Evolutionary conservation across 345 rosid genomes (phyloP), one percentile per base, ranked within the genome.

Genomic region (Heritiera littoralis): DNA sequence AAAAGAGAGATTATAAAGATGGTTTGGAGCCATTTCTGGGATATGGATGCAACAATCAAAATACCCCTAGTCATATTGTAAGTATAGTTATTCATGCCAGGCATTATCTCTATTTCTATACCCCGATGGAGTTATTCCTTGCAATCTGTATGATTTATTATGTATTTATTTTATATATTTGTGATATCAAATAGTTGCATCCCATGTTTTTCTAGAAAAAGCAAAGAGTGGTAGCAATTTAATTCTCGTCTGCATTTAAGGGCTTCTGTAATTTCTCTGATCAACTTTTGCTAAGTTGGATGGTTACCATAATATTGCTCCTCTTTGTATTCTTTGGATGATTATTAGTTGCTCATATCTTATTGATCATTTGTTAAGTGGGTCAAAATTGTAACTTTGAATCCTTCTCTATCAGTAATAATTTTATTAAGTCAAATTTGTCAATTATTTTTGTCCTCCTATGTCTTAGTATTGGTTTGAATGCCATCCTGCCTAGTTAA

Each of bases 31-130:
- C 85, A 81, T 84, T 86, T 93, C 80, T 86, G 94, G 91, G 76
- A 83, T 76, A 85, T 95, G 83, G 95, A 92, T 80, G 90, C 91
- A 48, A 79, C 93, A 80, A 86, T 93, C 81, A 93, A 90, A 88
- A 81, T 90, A 49, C 95, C 97, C 1, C 68, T 91, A 20, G 81
- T 93, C 76, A 85, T 91, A 82, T 90, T 92, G 98, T 93, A 88
- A 93, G 98, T 93, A 72, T 49, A 28, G 4, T n/a, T 1, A 30
- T 55, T 65, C 76, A 51, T 78, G 40, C 41, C 17, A 70, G 9
- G 41, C n/a, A 32, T 52, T 32, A 9, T 43, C 23, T 35, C 11
- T 49, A 6, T 48, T 32, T 63, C 2, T 76, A 18, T 51, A 17
- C n/a, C 61, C 8, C 54, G 3, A 3, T 15, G 9, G 20, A 76